Percentiles rank a stretch among this genome's conserved stretches.
Evolutionary conservation across 495 filamentous ascomycete genomes (phyloP).

Genomic region (Parachaetomium inaequale): DNA sequence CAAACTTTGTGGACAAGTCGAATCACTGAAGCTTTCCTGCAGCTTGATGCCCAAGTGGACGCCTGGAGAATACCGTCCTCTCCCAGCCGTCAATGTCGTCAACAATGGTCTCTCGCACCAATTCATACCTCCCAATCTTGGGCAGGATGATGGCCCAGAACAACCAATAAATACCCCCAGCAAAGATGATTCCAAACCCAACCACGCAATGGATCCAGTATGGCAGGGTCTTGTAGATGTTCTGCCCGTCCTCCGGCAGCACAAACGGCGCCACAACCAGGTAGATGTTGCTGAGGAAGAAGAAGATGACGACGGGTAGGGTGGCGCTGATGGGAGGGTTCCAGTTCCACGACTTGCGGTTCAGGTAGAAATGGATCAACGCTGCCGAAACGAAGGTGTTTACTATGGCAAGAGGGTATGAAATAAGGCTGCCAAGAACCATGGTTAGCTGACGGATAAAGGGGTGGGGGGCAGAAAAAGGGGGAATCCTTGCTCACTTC

Average conservation of each 20-base stretch:
- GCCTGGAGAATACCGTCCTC: conserved; percentile 35
- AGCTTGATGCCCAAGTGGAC: conserved; percentile 7
- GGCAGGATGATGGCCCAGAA: conserved; percentile 65
- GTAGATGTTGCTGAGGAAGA: conserved; percentile 48
- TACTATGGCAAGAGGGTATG: conserved; percentile 58
- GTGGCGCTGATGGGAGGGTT: conserved; percentile 43
- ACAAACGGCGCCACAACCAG: conserved; percentile 46
- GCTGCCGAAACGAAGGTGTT: conserved; percentile 56
- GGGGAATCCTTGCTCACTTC: conserved; percentile 42
- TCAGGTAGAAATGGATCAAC: conserved; percentile 56
- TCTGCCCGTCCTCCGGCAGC: conserved; percentile 40
- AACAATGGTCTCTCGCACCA: conserved; percentile 51
- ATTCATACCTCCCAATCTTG: conserved; percentile 52
- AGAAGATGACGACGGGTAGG: conserved; percentile 45
- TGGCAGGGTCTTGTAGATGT: conserved; percentile 41
- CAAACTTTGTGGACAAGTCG: not conserved
- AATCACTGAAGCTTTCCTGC: not conserved
- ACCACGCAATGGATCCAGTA: conserved; percentile 49
- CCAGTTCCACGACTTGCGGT: conserved; percentile 42
- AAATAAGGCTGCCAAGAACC: conserved; percentile 46
- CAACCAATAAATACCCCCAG: conserved; percentile 65
- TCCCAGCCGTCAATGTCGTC: conserved; percentile 45
- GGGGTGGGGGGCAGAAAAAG: not conserved
- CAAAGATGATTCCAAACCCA: conserved; percentile 41
- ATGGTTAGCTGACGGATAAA: conserved; percentile 9